Percentiles rank a stretch among this genome's conserved stretches.
Conservation (phyloP, 768 basidiomycete genomes). For the Punctularia strigosozonata region DNA sequence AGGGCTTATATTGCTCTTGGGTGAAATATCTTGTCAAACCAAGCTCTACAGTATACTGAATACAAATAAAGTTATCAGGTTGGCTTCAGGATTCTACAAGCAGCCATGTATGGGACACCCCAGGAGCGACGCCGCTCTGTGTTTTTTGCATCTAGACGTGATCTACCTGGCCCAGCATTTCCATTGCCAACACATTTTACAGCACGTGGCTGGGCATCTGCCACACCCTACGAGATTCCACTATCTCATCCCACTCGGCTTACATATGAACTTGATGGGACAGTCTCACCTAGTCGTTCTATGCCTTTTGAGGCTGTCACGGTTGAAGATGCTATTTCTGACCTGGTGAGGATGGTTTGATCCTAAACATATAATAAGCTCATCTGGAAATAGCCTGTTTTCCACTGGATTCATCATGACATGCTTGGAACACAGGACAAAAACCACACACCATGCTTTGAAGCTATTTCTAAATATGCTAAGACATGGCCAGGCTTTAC, state of each 20-base stretch:
- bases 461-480: slow-evolving; percentile 19
- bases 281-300: slow-evolving; percentile 14
- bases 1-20: slow-evolving; percentile 51
- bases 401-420: slow-evolving; percentile 66
- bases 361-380: neutral
- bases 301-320: slow-evolving; percentile 52
- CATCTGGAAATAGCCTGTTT: slow-evolving; percentile 38
- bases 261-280: slow-evolving; percentile 4
- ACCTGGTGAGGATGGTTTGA: slow-evolving; percentile 40
- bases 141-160: slow-evolving; percentile 52
- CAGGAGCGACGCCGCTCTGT: slow-evolving; percentile 59
- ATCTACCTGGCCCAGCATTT: slow-evolving; percentile 43
- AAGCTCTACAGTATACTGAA: slow-evolving; percentile 6
- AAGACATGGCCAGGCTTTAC: slow-evolving; percentile 32
- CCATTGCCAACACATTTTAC: slow-evolving; percentile 42
- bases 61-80: slow-evolving; percentile 44
- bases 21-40: slow-evolving; percentile 22
- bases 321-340: slow-evolving; percentile 53
- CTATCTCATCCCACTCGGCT: neutral
- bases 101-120: slow-evolving; percentile 61
- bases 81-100: slow-evolving; percentile 51
- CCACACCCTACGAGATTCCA: slow-evolving; percentile 30
- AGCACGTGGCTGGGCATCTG: slow-evolving; percentile 31
- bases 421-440: slow-evolving; percentile 21
- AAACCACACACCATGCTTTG: slow-evolving; percentile 32